Base-by-base conservation (phyloP, 495 filamentous ascomycete species). In the Xeromyces bisporus region DNA sequence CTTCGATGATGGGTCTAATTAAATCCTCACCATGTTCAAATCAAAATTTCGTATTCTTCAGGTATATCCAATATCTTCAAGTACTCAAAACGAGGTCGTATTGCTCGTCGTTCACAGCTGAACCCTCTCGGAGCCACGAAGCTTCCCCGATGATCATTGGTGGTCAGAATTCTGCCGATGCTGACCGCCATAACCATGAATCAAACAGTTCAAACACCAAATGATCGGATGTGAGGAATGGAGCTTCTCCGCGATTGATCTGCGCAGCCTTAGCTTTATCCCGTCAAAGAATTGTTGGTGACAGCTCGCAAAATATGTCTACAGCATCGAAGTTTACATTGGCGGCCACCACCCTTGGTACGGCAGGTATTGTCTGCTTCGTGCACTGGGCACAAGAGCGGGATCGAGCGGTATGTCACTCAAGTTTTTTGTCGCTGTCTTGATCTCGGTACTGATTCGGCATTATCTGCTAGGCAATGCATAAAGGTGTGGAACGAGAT, bases 291-390 rank as follows among this genome's bases (percentile, higher is more conserved):
- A n/a, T n/a, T n/a, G n/a, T n/a, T n/a, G n/a, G n/a, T n/a, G n/a
- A n/a, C n/a, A n/a, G 11, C 13, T 26, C 28, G 2, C 12, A 28
- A 15, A 4, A 24, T 14, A 97, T 97, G 91, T 96, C 89, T 34
- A 74, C 69, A 36, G 79, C 83, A 29, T 77, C 89, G 1, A 93
- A 93, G 47, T 47, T 83, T 39, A 94, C 89, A 7, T 66, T 99
- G 10, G 64, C 73, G 16, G 67, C 66, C 18, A 94, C 86, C 0
- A 73, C 77, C 14, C 58, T 81, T 29, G 74, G 78, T 37, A 81
- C 86, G 9, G 64, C 71, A 12, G 65, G 69, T 27, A 87, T 84
- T 23, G 69, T 94, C 35, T 64, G 72, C 32, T 79, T 92, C 50
- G 89, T 97, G 31, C 91, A 97, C 50, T 80, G 74, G 56, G 62